Percentiles rank a stretch among this genome's conserved stretches.
Conservation (phyloP, 306 rosid species). For the Glycyrrhiza uralensis region DNA sequence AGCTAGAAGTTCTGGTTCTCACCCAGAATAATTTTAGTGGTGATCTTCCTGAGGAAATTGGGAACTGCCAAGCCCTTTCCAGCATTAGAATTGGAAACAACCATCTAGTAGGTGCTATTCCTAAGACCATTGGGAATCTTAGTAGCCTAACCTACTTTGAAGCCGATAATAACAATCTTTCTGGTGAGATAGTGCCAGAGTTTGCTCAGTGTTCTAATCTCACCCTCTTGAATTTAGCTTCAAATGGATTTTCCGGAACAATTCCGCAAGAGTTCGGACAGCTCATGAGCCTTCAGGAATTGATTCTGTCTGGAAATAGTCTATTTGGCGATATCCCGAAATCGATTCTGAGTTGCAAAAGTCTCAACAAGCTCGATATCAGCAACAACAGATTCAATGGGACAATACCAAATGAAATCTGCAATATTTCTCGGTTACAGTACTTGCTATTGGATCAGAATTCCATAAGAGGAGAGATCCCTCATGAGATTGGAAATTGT, state of each 20-base stretch:
- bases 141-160: constrained; percentile 97
- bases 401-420: constrained; percentile 76
- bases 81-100: constrained; percentile 46
- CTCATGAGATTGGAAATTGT: constrained; percentile 86
- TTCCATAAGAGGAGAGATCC: constrained; percentile 88
- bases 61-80: constrained; percentile 45
- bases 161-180: constrained; percentile 82
- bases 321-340: constrained; percentile 80
- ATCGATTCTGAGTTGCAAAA: constrained; percentile 72
- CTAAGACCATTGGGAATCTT: constrained; percentile 60
- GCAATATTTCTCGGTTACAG: constrained; percentile 81
- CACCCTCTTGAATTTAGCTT: constrained; percentile 91
- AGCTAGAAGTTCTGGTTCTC: constrained; percentile 77
- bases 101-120: constrained; percentile 38
- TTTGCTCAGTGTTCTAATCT: constrained; percentile 78
- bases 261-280: constrained; percentile 78
- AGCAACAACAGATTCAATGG: constrained; percentile 93
- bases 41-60: constrained; percentile 39
- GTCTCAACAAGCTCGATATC: constrained; percentile 91
- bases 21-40: constrained; percentile 80
- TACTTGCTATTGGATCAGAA: constrained; percentile 87
- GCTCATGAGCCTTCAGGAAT: constrained; percentile 88
- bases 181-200: constrained; percentile 66
- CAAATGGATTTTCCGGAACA: constrained; percentile 74
- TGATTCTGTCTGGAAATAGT: constrained; percentile 80